phyloP scores from a whole-genome alignment of 441 rosid genomes.

The Arabidopsis hybrid region DNA sequence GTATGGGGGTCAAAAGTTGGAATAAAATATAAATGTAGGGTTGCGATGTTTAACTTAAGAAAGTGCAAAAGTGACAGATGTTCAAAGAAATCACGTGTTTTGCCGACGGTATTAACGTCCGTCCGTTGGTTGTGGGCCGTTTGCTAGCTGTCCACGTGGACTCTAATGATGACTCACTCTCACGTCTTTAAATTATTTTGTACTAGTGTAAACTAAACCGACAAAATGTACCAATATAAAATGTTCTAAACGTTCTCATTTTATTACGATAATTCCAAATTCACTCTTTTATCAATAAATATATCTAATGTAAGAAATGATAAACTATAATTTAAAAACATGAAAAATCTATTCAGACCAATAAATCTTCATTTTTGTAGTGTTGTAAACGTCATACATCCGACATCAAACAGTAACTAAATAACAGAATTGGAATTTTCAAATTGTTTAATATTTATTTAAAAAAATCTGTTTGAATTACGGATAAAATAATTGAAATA shows the following conservation, averaged over 20 bases:
- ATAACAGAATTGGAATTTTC: neutral
- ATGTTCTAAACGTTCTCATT: conserved; percentile 26
- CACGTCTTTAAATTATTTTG: conserved; percentile 19
- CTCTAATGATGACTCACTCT: conserved; percentile 36
- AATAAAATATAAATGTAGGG: conserved; percentile 27
- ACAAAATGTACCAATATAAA: conserved; percentile 13
- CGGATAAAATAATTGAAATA: no score
- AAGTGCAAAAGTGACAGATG: conserved; percentile 37
- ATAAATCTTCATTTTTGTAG: no score
- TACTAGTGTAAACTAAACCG: neutral
- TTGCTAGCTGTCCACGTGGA: conserved; percentile 51
- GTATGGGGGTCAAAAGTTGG: neutral
- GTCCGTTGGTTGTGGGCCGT: conserved; percentile 45
- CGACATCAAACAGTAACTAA: neutral
- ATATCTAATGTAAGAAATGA: no score
- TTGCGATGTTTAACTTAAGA: conserved; percentile 27
- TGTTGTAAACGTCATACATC: neutral
- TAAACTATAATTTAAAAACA: no score
- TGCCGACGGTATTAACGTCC: conserved; percentile 45
- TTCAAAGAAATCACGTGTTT: conserved; percentile 34
- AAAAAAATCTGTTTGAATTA: no score
- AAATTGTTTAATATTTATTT: neutral
- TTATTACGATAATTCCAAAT: conserved; percentile 24
- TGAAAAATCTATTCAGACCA: no score
- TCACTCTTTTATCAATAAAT: neutral